Evolutionary conservation across 139 green algal genomes (phyloP).

Genomic region (Pedinophyceae sp.): DNA sequence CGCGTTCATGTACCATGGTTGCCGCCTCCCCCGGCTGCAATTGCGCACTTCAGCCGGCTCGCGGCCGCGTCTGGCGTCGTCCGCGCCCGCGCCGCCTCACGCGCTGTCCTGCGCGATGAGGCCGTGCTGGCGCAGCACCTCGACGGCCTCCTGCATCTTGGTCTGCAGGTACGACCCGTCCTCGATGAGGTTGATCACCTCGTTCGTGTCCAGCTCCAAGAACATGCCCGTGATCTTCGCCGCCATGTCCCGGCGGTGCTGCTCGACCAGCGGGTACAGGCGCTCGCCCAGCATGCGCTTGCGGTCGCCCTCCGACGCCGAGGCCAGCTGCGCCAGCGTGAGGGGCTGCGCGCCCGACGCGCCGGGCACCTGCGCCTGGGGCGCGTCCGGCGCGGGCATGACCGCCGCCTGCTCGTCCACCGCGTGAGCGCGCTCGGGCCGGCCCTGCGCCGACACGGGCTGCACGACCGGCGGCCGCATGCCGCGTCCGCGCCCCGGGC

Average conservation of each 20-base stretch:
- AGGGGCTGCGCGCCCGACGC: slow-evolving; percentile 4
- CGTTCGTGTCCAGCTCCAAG: slow-evolving; percentile 85
- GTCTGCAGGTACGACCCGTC: slow-evolving; percentile 36
- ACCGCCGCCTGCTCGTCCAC: slow-evolving; percentile 8
- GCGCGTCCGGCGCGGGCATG: slow-evolving; percentile 11
- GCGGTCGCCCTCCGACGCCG: slow-evolving; percentile 60
- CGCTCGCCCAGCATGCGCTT: slow-evolving; percentile 81
- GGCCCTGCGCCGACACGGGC: slow-evolving; percentile 1
- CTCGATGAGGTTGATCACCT: slow-evolving; percentile 78
- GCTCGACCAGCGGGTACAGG: slow-evolving; percentile 62
- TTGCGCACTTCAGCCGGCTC: no score
- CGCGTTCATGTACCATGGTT: no score
- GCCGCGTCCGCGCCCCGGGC: slow-evolving; percentile 5
- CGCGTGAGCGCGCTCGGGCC: slow-evolving; percentile 1
- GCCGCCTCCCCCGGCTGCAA: no score
- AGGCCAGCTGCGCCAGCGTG: slow-evolving; percentile 54
- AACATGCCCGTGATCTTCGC: slow-evolving; percentile 94
- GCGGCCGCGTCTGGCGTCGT: no score
- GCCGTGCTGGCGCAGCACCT: slow-evolving; percentile 20
- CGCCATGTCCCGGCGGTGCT: slow-evolving; percentile 39
- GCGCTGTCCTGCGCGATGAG: not conserved
- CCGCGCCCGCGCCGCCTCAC: not conserved
- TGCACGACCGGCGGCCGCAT: slow-evolving; percentile 22
- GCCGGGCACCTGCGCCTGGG: not conserved
- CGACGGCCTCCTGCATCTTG: slow-evolving; percentile 81